Conservation (phyloP, 257 asterid species). For the Solanum stenotomum region DNA sequence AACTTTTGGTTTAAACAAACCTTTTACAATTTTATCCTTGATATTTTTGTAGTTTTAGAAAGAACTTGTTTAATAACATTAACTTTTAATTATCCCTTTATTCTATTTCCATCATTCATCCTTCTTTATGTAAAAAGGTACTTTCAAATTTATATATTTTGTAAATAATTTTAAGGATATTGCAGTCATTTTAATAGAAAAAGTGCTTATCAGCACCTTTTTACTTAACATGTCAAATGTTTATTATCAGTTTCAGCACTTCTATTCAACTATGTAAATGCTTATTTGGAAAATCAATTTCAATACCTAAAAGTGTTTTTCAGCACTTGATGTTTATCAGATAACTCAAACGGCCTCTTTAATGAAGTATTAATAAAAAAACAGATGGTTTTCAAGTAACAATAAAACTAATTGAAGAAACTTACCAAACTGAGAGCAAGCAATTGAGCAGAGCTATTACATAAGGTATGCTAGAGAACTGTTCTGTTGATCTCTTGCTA, state of each 20-base stretch:
- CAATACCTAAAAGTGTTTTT: neutral
- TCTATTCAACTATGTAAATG: neutral
- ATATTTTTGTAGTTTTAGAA: neutral
- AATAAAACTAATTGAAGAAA: neutral
- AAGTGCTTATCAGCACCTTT: neutral
- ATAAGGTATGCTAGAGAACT: conserved; percentile 55
- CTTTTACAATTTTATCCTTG: neutral
- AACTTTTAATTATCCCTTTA: neutral
- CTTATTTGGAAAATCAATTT: neutral
- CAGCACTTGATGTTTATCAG: neutral
- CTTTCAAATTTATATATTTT: neutral
- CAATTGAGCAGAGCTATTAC: conserved; percentile 54
- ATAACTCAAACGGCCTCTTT: neutral
- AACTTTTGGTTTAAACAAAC: neutral
- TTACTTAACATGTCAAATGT: neutral
- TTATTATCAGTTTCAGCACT: neutral
- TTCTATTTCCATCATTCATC: neutral
- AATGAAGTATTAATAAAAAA: neutral
- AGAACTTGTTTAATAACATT: neutral
- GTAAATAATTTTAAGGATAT: neutral
- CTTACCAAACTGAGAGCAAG: conserved; percentile 47
- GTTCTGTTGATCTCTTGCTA: conserved; percentile 40
- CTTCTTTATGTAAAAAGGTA: neutral
- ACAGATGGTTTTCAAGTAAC: neutral
- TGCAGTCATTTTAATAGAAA: neutral